These are phyloP conservation scores for Geotrichum fermentans DNA, from an alignment of 1,139 yeast genomes.

Conservation along the genomic window DNA sequence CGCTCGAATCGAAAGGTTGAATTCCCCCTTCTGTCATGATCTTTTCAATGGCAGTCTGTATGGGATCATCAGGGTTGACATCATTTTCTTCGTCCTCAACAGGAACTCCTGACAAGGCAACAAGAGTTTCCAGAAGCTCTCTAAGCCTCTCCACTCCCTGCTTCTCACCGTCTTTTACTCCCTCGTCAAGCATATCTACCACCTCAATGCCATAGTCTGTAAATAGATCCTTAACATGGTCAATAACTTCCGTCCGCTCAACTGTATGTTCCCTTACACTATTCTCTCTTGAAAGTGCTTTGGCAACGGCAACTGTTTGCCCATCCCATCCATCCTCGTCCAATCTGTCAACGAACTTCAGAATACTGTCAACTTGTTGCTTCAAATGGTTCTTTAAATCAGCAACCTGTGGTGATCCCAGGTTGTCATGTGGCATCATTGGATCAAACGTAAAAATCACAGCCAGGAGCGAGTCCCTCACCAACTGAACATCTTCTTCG, in stretches of 20 bases:
- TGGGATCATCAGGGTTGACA: constrained; percentile 15
- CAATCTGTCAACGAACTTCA: constrained; percentile 23
- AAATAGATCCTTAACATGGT: constrained; percentile 24
- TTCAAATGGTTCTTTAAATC: constrained; percentile 8
- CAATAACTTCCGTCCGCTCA: constrained; percentile 15
- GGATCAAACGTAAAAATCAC: constrained; percentile 19
- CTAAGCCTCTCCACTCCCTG: constrained; percentile 29
- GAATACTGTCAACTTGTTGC: constrained; percentile 21
- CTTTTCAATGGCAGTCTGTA: constrained; percentile 13
- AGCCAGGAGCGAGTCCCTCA: constrained; percentile 18
- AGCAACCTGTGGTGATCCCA: not conserved
- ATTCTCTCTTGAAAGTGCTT: constrained; percentile 10
- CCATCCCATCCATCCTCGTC: constrained; percentile 33
- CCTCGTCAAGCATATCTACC: constrained; percentile 23
- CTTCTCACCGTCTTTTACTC: constrained; percentile 17
- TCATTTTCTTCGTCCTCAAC: constrained; percentile 20
- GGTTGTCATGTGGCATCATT: not conserved
- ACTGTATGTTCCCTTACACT: constrained; percentile 3
- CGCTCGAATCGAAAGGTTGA: constrained; percentile 8
- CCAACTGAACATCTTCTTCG: constrained; percentile 19
- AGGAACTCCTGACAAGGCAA: constrained; percentile 18
- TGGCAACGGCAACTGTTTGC: constrained; percentile 26
- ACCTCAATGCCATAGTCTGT: constrained; percentile 33
- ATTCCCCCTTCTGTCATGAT: constrained; percentile 11
- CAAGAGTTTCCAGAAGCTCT: constrained; percentile 31